Base-by-base conservation (phyloP, 805 yeast species). In the Maudiozyma serrabonitensis region DNA sequence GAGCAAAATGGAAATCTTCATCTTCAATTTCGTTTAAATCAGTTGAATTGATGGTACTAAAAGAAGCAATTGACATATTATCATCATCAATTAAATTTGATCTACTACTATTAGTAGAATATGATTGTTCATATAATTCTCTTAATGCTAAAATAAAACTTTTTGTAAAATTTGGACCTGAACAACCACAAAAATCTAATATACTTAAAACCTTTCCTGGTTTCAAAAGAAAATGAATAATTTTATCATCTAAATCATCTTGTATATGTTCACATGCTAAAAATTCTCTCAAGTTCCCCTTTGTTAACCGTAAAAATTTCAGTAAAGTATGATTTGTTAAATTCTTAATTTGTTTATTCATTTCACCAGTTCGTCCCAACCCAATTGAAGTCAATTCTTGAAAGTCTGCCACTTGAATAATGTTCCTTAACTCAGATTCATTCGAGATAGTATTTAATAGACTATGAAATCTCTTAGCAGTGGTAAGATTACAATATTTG, bases 301-400 rank as follows among this genome's bases (percentile, higher is more conserved):
- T 53, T 1, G 86, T 81, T 50, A 78, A 64, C 46, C 67, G 60
- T 28, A 89, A 70, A 50, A 87, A 86, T 21, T 78, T 71, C 43
- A 77, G 65, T 23, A 89, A 80, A 2, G 96, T 89, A 26, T 71
- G 69, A 40, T 82, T 73, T 0, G 96, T 89, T 40, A 89, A 87
- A 86, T 87, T 86, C 66, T 89, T 95, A 57, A 89, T 89, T 66
- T 86, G 95, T 65, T 79, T 82, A 68, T 86, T 90, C 95, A 89
- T 89, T 56, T 83, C 76, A 11, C 86, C 87, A 0, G 96, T 85
- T 54, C 96, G 73, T 2, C 96, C 96, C 45, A 89, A 73, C 0
- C 96, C 96, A 45, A 90, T 81, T 0, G 91, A 82, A 1, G 96
- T 88, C 66, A 89, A 84, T 56, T 86, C 91, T 59, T 86, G 85